phyloP scores from a whole-genome alignment of 2,329 filamentous ascomycete species.

The Rhytidhysteron rufulum region DNA sequence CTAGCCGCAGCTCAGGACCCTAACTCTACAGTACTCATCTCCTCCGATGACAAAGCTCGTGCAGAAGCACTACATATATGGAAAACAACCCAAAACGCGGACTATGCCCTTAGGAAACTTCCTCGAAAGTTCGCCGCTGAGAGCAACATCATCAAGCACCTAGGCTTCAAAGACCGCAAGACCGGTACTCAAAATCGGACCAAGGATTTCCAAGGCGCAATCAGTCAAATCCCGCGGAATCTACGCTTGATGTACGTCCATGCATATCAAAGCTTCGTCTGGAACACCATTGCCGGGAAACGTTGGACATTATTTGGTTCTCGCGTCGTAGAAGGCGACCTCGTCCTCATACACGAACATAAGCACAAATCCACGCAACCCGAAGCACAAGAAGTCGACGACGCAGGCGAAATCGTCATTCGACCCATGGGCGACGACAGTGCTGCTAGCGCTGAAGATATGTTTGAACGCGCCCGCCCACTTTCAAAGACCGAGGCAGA shows the following conservation, averaged over 20 bases:
- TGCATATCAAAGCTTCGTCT: constrained; percentile 91
- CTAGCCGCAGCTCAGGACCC: constrained; percentile 51
- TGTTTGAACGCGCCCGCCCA: constrained; percentile 66
- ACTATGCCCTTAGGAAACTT: constrained; percentile 62
- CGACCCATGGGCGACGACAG: constrained; percentile 56
- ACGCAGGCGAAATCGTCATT: constrained; percentile 64
- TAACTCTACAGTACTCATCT: constrained; percentile 48
- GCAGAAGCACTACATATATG: constrained; percentile 76
- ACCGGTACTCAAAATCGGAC: constrained; percentile 46
- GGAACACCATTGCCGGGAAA: constrained; percentile 80
- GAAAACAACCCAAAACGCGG: constrained; percentile 56
- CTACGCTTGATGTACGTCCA: constrained; percentile 93
- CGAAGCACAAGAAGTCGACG: constrained; percentile 42
- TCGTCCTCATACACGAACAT: constrained; percentile 66
- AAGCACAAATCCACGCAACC: constrained; percentile 40
- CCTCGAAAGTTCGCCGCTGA: constrained; percentile 83
- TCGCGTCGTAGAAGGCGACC: constrained; percentile 76
- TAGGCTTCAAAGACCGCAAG: constrained; percentile 48
- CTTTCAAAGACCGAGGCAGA: constrained; percentile 74
- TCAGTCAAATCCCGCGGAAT: constrained; percentile 75
- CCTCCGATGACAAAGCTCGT: constrained; percentile 72
- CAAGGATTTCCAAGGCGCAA: constrained; percentile 74
- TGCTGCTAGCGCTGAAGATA: constrained; percentile 50
- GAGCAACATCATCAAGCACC: constrained; percentile 70
- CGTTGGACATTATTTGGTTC: constrained; percentile 74